These are phyloP conservation scores for Otatea glauca DNA, from an alignment of 176 grass and related monocot genomes.

Conservation along the genomic window DNA sequence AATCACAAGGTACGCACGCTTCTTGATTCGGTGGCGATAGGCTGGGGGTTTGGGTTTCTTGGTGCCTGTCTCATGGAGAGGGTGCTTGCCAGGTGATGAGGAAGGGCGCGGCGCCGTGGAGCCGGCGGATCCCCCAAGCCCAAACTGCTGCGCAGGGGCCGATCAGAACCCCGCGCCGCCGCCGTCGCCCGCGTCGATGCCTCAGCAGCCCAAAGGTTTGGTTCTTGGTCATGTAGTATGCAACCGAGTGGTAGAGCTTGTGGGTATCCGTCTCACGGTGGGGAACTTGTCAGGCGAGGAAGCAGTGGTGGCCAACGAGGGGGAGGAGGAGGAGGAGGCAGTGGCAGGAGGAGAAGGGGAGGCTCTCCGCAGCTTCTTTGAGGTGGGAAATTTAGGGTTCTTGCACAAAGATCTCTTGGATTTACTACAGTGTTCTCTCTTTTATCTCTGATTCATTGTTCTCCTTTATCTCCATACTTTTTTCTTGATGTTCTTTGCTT, in stretches of 20 bases:
- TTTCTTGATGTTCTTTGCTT: neutral
- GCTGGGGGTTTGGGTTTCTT: neutral
- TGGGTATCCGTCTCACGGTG: slow-evolving; percentile 21
- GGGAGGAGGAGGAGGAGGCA: neutral
- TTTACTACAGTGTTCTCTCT: neutral
- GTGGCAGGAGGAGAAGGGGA: neutral
- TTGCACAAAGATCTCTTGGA: neutral
- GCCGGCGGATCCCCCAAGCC: slow-evolving; percentile 7
- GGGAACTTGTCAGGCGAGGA: slow-evolving; percentile 39
- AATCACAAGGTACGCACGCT: slow-evolving; percentile 34
- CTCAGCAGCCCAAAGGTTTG: slow-evolving; percentile 33
- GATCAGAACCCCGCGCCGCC: neutral
- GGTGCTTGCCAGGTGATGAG: slow-evolving; percentile 23
- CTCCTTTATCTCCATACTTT: neutral
- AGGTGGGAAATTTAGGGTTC: slow-evolving; percentile 23
- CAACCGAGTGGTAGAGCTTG: neutral
- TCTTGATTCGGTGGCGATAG: neutral
- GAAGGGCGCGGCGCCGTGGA: slow-evolving; percentile 8
- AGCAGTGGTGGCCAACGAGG: neutral
- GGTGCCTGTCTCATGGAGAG: neutral
- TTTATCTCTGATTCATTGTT: neutral
- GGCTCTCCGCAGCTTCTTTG: slow-evolving; percentile 37
- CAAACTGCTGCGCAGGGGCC: neutral
- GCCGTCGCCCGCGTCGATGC: neutral
- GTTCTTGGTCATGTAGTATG: neutral